Percentiles rank a stretch among this genome's conserved stretches.
These are phyloP conservation scores for Stevia rebaudiana DNA, from an alignment of 140 eudicot species.

Conservation along the genomic window DNA sequence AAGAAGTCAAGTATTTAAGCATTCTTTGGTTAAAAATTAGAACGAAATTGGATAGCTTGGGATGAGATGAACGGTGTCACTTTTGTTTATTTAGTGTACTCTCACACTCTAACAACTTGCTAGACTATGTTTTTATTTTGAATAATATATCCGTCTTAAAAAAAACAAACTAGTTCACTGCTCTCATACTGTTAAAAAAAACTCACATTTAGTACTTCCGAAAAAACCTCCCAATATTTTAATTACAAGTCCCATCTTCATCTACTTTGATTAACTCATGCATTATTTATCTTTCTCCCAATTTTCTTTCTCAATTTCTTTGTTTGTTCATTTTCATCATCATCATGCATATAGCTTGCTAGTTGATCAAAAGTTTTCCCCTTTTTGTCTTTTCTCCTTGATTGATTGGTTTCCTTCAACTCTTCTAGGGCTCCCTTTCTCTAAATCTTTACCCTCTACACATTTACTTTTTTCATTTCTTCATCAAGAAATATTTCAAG, in stretches of 20 bases:
- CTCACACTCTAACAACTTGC: no score
- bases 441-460: constrained; percentile 1
- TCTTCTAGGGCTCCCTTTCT: constrained; percentile 27
- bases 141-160: no score
- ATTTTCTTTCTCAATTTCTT: neutral
- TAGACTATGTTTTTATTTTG: no score
- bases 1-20: no score
- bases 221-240: neutral
- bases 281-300: neutral
- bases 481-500: neutral
- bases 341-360: neutral
- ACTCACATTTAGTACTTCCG: no score
- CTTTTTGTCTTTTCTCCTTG: neutral
- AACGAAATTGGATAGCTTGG: no score
- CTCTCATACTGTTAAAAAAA: no score
- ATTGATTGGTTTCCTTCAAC: constrained; percentile 10
- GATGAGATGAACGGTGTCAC: no score
- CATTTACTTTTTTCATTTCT: neutral
- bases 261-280: constrained; percentile 5
- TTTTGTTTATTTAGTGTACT: no score
- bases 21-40: no score
- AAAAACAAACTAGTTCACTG: no score
- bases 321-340: constrained; percentile 9
- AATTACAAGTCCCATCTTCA: neutral
- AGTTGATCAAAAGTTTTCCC: constrained; percentile 18